These are phyloP conservation scores for Sechiopsis laciniata DNA, from an alignment of 306 rosid species.

Conservation along the genomic window DNA sequence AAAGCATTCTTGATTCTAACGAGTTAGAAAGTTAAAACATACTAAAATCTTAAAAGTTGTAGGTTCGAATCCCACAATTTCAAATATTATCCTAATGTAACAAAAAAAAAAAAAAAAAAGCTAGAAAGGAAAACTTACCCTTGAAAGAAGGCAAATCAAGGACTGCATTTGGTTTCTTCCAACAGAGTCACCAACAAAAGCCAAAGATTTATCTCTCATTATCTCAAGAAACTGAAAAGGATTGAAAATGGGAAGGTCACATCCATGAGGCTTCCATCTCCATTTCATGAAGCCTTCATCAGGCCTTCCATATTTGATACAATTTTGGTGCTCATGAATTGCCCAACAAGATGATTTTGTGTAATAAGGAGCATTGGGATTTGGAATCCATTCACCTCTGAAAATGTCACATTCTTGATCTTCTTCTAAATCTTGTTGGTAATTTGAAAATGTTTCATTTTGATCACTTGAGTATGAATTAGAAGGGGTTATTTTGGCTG, in stretches of 20 bases:
- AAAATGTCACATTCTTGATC: slow-evolving; percentile 53
- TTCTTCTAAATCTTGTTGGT: slow-evolving; percentile 4
- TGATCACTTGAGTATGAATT: not conserved
- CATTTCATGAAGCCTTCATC: slow-evolving; percentile 72
- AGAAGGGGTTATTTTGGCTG: not conserved
- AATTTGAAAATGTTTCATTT: not conserved
- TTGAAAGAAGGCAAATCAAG: slow-evolving; percentile 20
- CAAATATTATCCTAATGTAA: no score
- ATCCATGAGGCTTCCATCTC: slow-evolving; percentile 81
- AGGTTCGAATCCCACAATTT: no score
- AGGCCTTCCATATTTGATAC: slow-evolving; percentile 78
- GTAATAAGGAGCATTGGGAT: slow-evolving; percentile 73
- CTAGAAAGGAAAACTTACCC: no score
- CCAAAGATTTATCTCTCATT: slow-evolving; percentile 68
- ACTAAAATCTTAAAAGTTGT: no score
- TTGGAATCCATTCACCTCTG: slow-evolving; percentile 74
- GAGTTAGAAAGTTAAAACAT: no score
- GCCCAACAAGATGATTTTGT: slow-evolving; percentile 73
- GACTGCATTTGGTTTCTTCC: slow-evolving; percentile 65
- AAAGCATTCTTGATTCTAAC: no score
- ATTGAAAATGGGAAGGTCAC: slow-evolving; percentile 66
- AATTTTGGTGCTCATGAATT: slow-evolving; percentile 78
- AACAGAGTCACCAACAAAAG: slow-evolving; percentile 91
- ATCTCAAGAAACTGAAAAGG: slow-evolving; percentile 73
- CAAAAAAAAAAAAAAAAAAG: no score